These are phyloP conservation scores for Penicillium glabrum DNA, from an alignment of 2,329 filamentous ascomycete genomes.

Conservation along the genomic window DNA sequence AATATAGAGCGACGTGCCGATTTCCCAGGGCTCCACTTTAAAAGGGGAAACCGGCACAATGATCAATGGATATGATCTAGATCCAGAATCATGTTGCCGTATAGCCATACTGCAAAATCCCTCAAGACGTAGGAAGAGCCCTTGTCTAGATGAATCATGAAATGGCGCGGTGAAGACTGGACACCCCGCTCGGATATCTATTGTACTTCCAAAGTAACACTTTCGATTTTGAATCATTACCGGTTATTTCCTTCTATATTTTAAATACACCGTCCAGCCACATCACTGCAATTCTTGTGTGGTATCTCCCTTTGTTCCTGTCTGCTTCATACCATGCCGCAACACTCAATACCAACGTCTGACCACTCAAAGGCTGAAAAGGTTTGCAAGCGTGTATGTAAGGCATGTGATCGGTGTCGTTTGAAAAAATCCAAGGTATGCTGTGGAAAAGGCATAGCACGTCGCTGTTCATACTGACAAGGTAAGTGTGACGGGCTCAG, in stretches of 20 bases:
- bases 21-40: not conserved
- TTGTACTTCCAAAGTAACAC: too few relatives aligned
- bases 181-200: too few relatives aligned
- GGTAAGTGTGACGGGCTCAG: conserved; percentile 59
- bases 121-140: too few relatives aligned
- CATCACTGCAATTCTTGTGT: not conserved
- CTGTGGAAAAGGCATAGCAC: conserved; percentile 13
- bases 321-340: not conserved
- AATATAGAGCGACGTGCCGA: not conserved
- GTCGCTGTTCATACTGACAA: conserved; percentile 2
- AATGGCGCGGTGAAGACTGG: too few relatives aligned
- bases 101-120: too few relatives aligned
- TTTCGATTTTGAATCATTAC: too few relatives aligned
- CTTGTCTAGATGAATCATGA: too few relatives aligned
- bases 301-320: not conserved
- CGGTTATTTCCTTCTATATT: too few relatives aligned
- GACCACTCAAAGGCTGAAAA: not conserved
- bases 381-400: conserved; percentile 61
- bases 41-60: not conserved
- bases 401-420: conserved; percentile 65
- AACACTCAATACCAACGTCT: not conserved
- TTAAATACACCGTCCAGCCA: too few relatives aligned
- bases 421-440: conserved; percentile 66
- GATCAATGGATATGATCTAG: not conserved
- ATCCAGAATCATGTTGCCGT: not conserved